Evolutionary conservation across 306 rosid genomes (phyloP), one percentile per base, ranked within the genome.

Genomic region (Rosa rugosa): DNA sequence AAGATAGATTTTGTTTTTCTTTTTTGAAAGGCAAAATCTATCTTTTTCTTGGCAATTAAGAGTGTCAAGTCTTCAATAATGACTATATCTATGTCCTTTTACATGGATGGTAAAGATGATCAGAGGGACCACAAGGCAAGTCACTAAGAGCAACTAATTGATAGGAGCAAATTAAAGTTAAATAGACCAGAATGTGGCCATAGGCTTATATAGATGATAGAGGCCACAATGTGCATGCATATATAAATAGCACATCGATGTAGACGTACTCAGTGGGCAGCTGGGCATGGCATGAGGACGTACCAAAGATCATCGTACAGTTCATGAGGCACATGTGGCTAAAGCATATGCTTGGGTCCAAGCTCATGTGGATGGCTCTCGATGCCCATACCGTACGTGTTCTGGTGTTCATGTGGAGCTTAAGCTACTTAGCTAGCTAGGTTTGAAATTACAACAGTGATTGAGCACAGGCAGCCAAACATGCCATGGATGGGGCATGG

Each of bases 261-360:
- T 25, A 71, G 59, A 47, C 69, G 42, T 63, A 14, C 10, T 8
- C 11, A 22, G 34, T 50, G 12, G 56, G 8, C 31, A 20, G 14
- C 50, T 41, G 49, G 73, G 25, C 6, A 49, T 31, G 40, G 54
- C 46, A 11, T 75, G 77, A 77, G 79, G 68, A 79, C 83, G 73
- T 81, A 57, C 72, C 20, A 78, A 78, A 23, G 67, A 77, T 82
- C 80, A 69, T 66, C 69, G 75, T 85, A 80, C 80, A 76, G 66
- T 51, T 73, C 79, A 73, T n/a, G 63, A 17, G 16, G 34, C 46
- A 51, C 83, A 82, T 80, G 84, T 82, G 82, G 81, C 86, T 75
- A 78, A 82, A 85, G 80, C 69, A 56, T 17, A 23, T 13, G 53
- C 12, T 22, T 2, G 84, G 77, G 36, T 46, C 82, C 60, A 59